phyloP scores from a whole-genome alignment of 192 early-diverging fungal genomes.

The Backusella australiensis region DNA sequence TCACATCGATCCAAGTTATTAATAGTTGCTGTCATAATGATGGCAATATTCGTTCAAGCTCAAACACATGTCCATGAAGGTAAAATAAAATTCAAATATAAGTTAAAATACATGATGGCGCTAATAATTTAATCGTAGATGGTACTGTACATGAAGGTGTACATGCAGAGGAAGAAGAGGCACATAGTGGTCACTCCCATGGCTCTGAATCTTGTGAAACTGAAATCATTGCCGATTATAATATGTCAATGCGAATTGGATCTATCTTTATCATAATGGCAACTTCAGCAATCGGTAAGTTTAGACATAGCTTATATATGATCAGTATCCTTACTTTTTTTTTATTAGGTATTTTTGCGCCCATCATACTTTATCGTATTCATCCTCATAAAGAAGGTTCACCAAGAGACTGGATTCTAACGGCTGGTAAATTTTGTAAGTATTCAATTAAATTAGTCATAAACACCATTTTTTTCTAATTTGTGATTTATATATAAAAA shows the following conservation, averaged over 20 bases:
- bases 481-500: neutral
- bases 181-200: neutral
- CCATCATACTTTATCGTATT: constrained; percentile 22
- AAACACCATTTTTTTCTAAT: neutral
- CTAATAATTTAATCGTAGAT: neutral
- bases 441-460: neutral
- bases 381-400: constrained; percentile 7
- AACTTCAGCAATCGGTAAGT: constrained; percentile 30
- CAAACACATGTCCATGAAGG: constrained; percentile 10
- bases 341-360: constrained; percentile 25
- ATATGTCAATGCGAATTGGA: constrained; percentile 26
- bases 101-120: neutral
- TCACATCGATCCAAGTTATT: neutral
- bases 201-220: neutral
- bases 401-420: constrained; percentile 17
- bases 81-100: neutral
- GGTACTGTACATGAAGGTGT: neutral
- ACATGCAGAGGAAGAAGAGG: neutral
- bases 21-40: neutral
- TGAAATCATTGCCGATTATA: constrained; percentile 22
- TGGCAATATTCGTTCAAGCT: neutral
- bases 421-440: constrained; percentile 25
- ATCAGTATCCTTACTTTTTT: neutral
- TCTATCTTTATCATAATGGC: constrained; percentile 31
- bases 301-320: neutral